Conservation (phyloP, 1,139 yeast species). For the Meyerozyma smithsonii region DNA sequence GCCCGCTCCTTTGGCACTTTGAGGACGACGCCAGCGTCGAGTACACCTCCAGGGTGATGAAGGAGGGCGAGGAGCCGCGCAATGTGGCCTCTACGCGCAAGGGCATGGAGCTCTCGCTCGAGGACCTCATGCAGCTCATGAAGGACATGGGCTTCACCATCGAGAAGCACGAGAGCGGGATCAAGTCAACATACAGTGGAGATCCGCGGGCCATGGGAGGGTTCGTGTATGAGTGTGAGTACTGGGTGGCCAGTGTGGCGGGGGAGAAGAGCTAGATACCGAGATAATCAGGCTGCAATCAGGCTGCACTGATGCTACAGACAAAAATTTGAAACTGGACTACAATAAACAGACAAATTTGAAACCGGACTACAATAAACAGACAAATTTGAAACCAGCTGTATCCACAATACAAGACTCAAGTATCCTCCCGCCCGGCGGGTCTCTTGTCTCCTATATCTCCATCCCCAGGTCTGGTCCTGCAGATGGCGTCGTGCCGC, state of each 20-base stretch:
- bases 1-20: constrained; percentile 84
- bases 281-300: too few species aligned
- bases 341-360: too few species aligned
- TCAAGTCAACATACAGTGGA: constrained; percentile 52
- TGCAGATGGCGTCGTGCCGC: background rate
- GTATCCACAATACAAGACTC: too few species aligned
- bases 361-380: too few species aligned
- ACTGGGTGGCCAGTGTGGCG: constrained; percentile 56
- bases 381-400: too few species aligned
- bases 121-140: constrained; percentile 51
- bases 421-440: background rate
- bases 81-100: constrained; percentile 31
- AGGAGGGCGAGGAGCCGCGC: constrained; percentile 21
- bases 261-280: background rate
- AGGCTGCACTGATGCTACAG: too few species aligned
- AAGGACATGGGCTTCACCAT: constrained; percentile 52
- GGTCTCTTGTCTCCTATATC: background rate
- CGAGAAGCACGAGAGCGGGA: constrained; percentile 36
- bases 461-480: background rate
- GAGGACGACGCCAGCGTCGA: constrained; percentile 47
- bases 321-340: too few species aligned
- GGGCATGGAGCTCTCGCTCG: constrained; percentile 63
- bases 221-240: constrained; percentile 62
- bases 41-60: constrained; percentile 13
- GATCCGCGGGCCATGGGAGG: constrained; percentile 52